A percentile compares a stretch with the other conserved stretches of the same genome.
Evolutionary conservation across 192 early-diverging fungal genomes (phyloP).

Genomic region (Fimicolochytrium jonesii): DNA sequence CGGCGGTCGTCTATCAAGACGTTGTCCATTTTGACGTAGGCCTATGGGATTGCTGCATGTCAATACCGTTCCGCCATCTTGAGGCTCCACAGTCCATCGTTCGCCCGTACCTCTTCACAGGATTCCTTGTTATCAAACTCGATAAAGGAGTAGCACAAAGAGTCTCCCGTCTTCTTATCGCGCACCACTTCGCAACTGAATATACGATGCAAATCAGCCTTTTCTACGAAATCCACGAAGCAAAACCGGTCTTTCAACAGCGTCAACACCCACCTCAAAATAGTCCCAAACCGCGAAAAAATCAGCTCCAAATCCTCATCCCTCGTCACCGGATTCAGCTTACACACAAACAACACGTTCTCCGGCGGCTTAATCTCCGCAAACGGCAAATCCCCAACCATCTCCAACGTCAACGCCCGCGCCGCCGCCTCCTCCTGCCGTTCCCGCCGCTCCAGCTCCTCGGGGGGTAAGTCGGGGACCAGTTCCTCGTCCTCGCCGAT

Average conservation of each 20-base stretch:
- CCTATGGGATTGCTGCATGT: too few relatives aligned
- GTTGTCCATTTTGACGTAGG: slow-evolving; percentile 96
- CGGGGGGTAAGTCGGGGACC: slow-evolving; percentile 44
- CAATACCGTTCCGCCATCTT: too few relatives aligned
- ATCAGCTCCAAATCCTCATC: slow-evolving; percentile 91
- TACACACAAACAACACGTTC: slow-evolving; percentile 94
- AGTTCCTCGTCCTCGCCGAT: slow-evolving; percentile 79
- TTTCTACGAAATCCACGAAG: too few relatives aligned
- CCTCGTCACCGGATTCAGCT: slow-evolving; percentile 82
- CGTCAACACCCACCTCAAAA: slow-evolving; percentile 47
- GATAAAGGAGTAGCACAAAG: slow-evolving; percentile 92
- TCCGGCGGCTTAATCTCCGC: slow-evolving; percentile 97
- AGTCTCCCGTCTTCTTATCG: slow-evolving; percentile 76
- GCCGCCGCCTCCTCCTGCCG: slow-evolving; percentile 74
- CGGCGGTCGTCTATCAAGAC: slow-evolving; percentile 93
- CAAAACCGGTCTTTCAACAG: too few relatives aligned
- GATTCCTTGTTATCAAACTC: slow-evolving; percentile 86
- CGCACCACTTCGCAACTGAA: slow-evolving; percentile 86
- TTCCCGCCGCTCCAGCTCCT: slow-evolving; percentile 61
- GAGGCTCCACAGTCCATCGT: too few relatives aligned
- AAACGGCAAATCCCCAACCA: slow-evolving; percentile 95
- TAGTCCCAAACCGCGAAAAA: slow-evolving; percentile 87
- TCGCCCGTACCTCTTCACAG: slow-evolving; percentile 71
- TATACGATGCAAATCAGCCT: neutral
- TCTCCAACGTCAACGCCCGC: slow-evolving; percentile 90